A percentile compares a stretch with the other conserved stretches of the same genome.
These are phyloP conservation scores for Xylariaceae sp. DNA, from an alignment of 2,329 filamentous ascomycete species.

Conservation along the genomic window DNA sequence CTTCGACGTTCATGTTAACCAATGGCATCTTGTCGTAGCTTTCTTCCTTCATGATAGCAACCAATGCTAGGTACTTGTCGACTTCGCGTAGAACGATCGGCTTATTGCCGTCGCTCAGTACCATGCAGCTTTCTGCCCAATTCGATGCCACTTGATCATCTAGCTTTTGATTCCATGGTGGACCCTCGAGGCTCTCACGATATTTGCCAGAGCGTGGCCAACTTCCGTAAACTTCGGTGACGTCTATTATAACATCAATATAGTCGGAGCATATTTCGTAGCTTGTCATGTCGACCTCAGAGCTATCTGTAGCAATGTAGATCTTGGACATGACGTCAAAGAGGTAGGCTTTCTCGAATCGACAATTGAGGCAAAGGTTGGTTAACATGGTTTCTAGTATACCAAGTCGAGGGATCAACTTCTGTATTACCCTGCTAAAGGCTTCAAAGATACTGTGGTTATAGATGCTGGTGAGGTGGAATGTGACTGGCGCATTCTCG, in stretches of 20 bases:
- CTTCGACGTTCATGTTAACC: slow-evolving; percentile 83
- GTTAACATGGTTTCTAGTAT: slow-evolving; percentile 93
- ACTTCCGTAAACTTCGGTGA: slow-evolving; percentile 87
- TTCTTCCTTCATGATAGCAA: slow-evolving; percentile 83
- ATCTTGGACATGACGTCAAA: slow-evolving; percentile 98
- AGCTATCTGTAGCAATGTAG: slow-evolving; percentile 94
- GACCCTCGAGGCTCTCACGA: slow-evolving; percentile 53
- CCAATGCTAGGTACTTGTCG: slow-evolving; percentile 71
- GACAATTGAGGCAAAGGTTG: slow-evolving; percentile 86
- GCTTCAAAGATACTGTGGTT: slow-evolving; percentile 98
- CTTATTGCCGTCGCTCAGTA: slow-evolving; percentile 59
- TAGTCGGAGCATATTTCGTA: slow-evolving; percentile 99
- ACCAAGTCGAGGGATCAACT: slow-evolving; percentile 87
- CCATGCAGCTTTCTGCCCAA: slow-evolving; percentile 65
- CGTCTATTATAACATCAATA: slow-evolving; percentile 96
- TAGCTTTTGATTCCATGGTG: slow-evolving; percentile 57
- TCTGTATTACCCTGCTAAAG: slow-evolving; percentile 97
- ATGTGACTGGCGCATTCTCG: slow-evolving; percentile 89
- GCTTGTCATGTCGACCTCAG: slow-evolving; percentile 87
- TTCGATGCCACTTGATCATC: slow-evolving; percentile 64
- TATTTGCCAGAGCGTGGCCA: slow-evolving; percentile 60
- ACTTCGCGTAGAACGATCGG: slow-evolving; percentile 67
- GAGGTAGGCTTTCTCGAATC: slow-evolving; percentile 96
- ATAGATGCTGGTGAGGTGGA: slow-evolving; percentile 96
- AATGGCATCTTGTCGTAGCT: slow-evolving; percentile 79